Conservation (phyloP, 2,329 filamentous ascomycete genomes). For the Escovopsis sp. region DNA sequence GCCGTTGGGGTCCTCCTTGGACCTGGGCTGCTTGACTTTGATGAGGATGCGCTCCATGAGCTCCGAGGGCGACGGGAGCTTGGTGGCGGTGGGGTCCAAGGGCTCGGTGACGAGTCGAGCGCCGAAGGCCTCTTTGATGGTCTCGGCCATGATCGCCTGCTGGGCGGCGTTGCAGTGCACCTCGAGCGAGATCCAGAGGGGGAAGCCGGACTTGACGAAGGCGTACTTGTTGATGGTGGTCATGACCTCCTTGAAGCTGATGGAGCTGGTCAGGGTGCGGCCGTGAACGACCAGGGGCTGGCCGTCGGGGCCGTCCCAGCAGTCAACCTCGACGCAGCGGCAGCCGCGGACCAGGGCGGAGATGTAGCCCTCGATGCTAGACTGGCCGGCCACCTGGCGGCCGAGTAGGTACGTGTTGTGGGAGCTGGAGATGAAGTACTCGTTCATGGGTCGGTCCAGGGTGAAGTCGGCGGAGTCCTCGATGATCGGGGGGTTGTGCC, state of each 20-base stretch:
- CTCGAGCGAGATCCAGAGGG: conserved; percentile 87
- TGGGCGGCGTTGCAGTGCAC: conserved; percentile 80
- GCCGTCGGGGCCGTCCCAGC: conserved; percentile 86
- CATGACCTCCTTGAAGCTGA: conserved; percentile 84
- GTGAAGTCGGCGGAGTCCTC: conserved; percentile 44
- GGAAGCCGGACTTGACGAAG: conserved; percentile 74
- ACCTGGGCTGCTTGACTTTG: conserved; percentile 74
- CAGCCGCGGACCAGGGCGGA: conserved; percentile 76
- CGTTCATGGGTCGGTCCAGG: conserved; percentile 76
- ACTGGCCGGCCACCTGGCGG: conserved; percentile 75
- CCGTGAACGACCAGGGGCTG: conserved; percentile 86
- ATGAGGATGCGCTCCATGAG: conserved; percentile 73
- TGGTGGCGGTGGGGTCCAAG: conserved; percentile 49
- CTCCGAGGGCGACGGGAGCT: conserved; percentile 73
- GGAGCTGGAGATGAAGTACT: conserved; percentile 96
- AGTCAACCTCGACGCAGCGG: conserved; percentile 93
- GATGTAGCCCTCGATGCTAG: conserved; percentile 92
- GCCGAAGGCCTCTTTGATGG: conserved; percentile 74
- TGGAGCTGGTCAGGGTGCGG: conserved; percentile 72
- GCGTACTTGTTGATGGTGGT: conserved; percentile 90
- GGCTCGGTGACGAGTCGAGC: conserved; percentile 65
- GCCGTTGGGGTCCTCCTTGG: conserved; percentile 23
- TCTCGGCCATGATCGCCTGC: conserved; percentile 76
- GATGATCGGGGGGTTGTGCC: conserved; percentile 53
- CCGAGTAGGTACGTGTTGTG: conserved; percentile 96